These are phyloP conservation scores for Panicum miliaceum DNA, from an alignment of 176 grass and related monocot species.

Conservation along the genomic window DNA sequence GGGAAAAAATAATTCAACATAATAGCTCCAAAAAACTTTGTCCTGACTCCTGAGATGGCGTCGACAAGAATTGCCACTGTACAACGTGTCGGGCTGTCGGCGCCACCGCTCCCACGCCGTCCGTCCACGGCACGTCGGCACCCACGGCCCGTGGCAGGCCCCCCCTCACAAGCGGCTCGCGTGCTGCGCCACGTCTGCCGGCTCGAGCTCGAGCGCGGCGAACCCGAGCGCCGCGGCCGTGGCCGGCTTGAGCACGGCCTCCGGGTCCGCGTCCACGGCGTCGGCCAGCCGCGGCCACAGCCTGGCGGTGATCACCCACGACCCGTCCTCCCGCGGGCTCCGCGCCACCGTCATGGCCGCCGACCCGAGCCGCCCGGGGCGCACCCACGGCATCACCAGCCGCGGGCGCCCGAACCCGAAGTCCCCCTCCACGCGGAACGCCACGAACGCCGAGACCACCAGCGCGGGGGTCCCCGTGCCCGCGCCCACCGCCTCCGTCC, in stretches of 20 bases:
- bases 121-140: no score
- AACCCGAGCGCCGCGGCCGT: conserved; percentile 54
- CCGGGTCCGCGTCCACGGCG: conserved; percentile 55
- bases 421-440: conserved; percentile 54
- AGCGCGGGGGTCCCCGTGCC: conserved; percentile 61
- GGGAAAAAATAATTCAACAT: no score
- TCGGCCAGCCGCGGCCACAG: conserved; percentile 66
- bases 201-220: background rate
- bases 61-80: no score
- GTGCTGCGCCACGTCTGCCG: background rate
- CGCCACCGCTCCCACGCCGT: no score
- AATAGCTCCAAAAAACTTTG: no score
- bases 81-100: no score
- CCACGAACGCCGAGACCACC: conserved; percentile 57
- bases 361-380: conserved; percentile 50
- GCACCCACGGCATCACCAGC: conserved; percentile 57
- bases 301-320: conserved; percentile 55
- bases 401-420: conserved; percentile 63
- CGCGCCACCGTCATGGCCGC: conserved; percentile 47
- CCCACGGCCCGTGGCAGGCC: no score
- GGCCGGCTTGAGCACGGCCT: conserved; percentile 55
- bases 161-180: conserved; percentile 36
- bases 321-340: conserved; percentile 61
- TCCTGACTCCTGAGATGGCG: no score
- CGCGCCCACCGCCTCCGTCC: conserved; percentile 65